A percentile compares a stretch with the other conserved stretches of the same genome.
phyloP scores from a whole-genome alignment of 345 rosid genomes.

The Sonneratia caseolaris region DNA sequence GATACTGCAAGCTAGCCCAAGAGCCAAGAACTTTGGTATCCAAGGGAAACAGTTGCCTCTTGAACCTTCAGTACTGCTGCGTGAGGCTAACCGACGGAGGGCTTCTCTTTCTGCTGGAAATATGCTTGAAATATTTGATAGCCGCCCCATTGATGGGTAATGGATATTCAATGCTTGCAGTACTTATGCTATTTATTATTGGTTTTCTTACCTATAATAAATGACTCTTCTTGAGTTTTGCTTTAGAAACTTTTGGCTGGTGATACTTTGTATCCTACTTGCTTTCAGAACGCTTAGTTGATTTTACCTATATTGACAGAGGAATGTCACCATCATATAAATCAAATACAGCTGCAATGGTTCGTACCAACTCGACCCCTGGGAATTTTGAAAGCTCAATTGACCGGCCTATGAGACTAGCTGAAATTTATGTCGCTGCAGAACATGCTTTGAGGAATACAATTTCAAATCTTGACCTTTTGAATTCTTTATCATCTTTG shows the following conservation, averaged over 20 bases:
- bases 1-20: constrained; percentile 70
- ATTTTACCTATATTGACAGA: constrained; percentile 42
- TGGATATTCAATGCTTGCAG: constrained; percentile 6
- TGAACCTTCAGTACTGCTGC: constrained; percentile 87
- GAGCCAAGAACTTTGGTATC: constrained; percentile 72
- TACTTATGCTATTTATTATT: constrained; percentile 1
- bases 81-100: constrained; percentile 91
- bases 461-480: constrained; percentile 60
- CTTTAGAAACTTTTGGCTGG: constrained; percentile 3
- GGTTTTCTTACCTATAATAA: constrained; percentile 9
- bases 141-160: constrained; percentile 72
- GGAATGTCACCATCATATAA: constrained; percentile 40
- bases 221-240: constrained; percentile 3
- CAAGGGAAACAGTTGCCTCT: constrained; percentile 84
- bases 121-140: constrained; percentile 54
- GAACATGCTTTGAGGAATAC: constrained; percentile 70
- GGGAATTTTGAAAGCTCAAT: constrained; percentile 72
- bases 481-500: constrained; percentile 65
- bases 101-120: constrained; percentile 98
- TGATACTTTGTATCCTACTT: not conserved
- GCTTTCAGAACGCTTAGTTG: constrained; percentile 3
- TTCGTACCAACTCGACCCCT: constrained; percentile 73
- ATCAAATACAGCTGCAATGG: constrained; percentile 36
- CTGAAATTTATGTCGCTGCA: constrained; percentile 91
- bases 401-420: constrained; percentile 91